phyloP scores from a whole-genome alignment of 139 green algal genomes.

The Asterochloris sp. region DNA sequence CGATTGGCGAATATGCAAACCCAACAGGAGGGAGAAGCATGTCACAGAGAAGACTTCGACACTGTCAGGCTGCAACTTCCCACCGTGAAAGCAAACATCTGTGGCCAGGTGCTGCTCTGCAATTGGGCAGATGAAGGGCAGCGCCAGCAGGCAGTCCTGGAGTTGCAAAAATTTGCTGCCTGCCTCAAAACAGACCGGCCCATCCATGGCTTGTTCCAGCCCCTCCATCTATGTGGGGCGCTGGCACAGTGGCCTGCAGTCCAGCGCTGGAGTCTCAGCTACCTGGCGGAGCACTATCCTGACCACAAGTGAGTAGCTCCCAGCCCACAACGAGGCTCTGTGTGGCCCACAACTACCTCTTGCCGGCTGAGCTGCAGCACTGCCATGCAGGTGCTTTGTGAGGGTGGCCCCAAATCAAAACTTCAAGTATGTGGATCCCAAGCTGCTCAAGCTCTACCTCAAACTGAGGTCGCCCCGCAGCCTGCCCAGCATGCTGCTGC shows the following conservation, averaged over 20 bases:
- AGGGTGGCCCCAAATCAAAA: slow-evolving; percentile 27
- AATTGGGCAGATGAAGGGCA: not conserved
- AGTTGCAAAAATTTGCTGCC: slow-evolving; percentile 1
- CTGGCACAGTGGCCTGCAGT: slow-evolving; percentile 28
- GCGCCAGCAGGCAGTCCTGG: not conserved
- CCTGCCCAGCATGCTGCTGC: slow-evolving; percentile 24
- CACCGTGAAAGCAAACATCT: not conserved
- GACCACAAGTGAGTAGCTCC: slow-evolving; percentile 11
- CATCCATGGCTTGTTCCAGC: not conserved
- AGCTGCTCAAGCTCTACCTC: slow-evolving; percentile 17
- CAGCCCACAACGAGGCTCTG: not conserved
- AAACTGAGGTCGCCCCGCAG: not conserved
- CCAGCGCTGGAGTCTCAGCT: slow-evolving; percentile 25
- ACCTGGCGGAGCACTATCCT: slow-evolving; percentile 16
- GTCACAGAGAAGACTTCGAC: too few relatives aligned
- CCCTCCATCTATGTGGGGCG: slow-evolving; percentile 23
- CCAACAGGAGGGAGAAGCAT: too few relatives aligned
- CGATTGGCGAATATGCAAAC: too few relatives aligned
- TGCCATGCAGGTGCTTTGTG: slow-evolving; percentile 13
- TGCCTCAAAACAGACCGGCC: not conserved
- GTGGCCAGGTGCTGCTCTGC: not conserved
- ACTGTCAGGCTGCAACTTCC: too few relatives aligned
- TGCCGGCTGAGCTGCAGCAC: not conserved
- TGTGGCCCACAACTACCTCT: not conserved
- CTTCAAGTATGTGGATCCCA: slow-evolving; percentile 37